Evolutionary conservation across 805 yeast species (phyloP), one percentile per base, ranked within the genome.

Genomic region (Maudiozyma bulderi): DNA sequence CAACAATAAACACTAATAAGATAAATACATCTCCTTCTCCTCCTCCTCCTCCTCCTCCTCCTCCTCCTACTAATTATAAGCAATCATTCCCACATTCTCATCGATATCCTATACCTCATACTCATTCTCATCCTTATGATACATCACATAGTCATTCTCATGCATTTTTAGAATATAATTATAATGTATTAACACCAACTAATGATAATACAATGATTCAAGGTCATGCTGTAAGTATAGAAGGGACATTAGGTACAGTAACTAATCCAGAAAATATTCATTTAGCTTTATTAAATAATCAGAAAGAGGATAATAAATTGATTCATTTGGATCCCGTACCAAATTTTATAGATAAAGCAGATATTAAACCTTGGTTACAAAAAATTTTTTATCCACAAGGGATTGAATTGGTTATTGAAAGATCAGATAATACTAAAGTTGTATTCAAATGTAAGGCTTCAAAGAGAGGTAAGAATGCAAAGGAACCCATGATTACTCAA

Each of bases 321-420:
- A 65, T 66, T 34, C 70, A 66, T 57, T 49, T 66, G 45, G 70
- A 66, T 51, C 69, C 70, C 7, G 61, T 66, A 39, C 70, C 70
- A 7, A 57, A 65, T 48, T 72, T 74, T 57, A 56, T 62, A 35
- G 73, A 71, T 49, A 76, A 71, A 54, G 64, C 72, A 32, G 75
- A 72, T 28, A 78, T 81, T 53, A 81, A 81, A 59, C 84, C 85
- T 5, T 80, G 85, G 84, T 62, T 81, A 46, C 78, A 72, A 54
- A 64, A 70, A 45, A 71, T 78, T 48, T 66, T 73, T 45, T 65
- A 67, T n/a, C 63, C 70, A 7, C 71, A 70, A 52, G 81, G 82
- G 5, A 73, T 78, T 40, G 73, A 72, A 48, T 69, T 81, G 10
- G 85, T 78, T 13, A 80, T 81, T 48, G 85, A 79, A 65, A 64